Conservation (phyloP, 306 rosid species). For the Gleditsia sinensis region DNA sequence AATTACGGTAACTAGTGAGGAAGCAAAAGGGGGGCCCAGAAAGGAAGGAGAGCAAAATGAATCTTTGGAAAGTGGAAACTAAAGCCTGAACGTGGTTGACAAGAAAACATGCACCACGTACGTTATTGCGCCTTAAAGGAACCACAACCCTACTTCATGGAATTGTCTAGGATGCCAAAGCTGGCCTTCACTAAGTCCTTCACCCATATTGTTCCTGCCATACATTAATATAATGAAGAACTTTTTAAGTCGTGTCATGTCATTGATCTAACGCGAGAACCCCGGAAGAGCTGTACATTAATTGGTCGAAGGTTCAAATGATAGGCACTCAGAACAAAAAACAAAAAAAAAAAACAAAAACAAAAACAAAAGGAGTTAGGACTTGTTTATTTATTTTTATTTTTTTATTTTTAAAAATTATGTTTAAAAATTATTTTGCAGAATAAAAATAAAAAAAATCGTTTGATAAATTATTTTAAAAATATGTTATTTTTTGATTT, state of each 20-base stretch:
- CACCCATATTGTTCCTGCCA: background rate
- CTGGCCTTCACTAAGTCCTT: conserved; percentile 37
- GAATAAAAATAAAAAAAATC: too few species aligned
- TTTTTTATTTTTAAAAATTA: too few species aligned
- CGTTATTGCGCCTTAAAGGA: conserved; percentile 36
- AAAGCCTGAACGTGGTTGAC: conserved; percentile 7
- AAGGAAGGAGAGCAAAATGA: background rate
- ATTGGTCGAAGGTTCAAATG: background rate
- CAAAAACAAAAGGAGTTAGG: too few species aligned
- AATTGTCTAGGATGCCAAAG: conserved; percentile 46
- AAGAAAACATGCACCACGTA: conserved; percentile 31
- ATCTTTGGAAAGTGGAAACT: background rate
- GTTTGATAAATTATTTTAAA: too few species aligned
- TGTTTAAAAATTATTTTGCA: too few species aligned
- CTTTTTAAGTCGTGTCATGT: conserved; percentile 12
- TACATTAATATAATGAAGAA: background rate
- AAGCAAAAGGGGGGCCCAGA: too few species aligned
- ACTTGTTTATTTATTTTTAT: too few species aligned
- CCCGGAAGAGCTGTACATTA: background rate
- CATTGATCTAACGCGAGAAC: background rate
- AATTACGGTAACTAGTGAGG: background rate
- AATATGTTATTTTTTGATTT: too few species aligned
- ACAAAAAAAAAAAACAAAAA: too few species aligned
- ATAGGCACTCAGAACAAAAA: background rate
- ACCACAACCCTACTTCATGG: conserved; percentile 45